These are phyloP conservation scores for Calonectria pseudoturangicola DNA, from an alignment of 2,329 filamentous ascomycete genomes.

Conservation along the genomic window DNA sequence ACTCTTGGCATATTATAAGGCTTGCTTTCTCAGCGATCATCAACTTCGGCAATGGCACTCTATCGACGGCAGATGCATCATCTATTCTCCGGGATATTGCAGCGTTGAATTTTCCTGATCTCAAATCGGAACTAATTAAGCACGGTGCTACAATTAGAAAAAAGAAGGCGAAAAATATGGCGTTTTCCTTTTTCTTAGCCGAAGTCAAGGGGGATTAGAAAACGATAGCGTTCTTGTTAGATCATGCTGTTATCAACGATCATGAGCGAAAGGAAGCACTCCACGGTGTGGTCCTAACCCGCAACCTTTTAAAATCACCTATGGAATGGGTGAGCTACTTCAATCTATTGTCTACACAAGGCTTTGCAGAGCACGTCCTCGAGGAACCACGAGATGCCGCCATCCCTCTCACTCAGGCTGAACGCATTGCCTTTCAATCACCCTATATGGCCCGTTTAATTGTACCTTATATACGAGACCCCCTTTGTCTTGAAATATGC, in stretches of 20 bases:
- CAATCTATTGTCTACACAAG: background rate
- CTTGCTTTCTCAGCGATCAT: background rate
- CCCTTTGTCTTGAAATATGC: conserved; percentile 15
- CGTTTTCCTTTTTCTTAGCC: background rate
- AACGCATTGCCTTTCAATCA: background rate
- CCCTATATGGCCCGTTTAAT: background rate
- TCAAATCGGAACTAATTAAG: background rate
- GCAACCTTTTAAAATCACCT: background rate
- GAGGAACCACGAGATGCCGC: background rate
- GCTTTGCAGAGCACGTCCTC: background rate
- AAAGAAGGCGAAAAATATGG: background rate
- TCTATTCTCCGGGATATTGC: no score
- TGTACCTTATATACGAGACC: background rate
- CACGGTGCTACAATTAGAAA: background rate
- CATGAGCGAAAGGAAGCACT: background rate
- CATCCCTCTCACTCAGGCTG: background rate
- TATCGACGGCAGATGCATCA: background rate
- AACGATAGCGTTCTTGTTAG: no score
- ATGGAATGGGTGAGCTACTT: no score
- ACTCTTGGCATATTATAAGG: background rate
- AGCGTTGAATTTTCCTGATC: background rate
- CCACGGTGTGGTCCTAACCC: background rate
- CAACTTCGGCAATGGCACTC: background rate
- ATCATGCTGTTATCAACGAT: background rate
- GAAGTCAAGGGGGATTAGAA: background rate